A percentile compares a stretch with the other conserved stretches of the same genome.
Evolutionary conservation across 345 rosid genomes (phyloP).

Genomic region (Lagerstroemia speciosa): DNA sequence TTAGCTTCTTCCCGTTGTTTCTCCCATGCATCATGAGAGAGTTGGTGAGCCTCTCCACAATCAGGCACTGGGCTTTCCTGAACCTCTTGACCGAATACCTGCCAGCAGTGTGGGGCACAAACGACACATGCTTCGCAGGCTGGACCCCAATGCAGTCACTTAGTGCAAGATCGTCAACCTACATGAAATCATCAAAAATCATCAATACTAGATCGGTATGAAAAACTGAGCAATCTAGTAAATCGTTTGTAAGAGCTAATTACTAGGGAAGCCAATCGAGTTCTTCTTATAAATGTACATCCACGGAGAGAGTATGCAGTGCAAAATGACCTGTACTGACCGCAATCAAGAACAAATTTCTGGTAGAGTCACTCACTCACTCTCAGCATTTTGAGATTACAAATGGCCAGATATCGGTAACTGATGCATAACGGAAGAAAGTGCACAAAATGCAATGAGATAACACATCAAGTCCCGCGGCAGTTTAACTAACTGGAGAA

Average conservation of each 20-base stretch:
- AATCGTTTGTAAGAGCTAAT: not conserved
- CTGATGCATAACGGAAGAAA: too few species aligned
- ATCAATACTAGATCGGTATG: not conserved
- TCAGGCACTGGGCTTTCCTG: constrained; percentile 95
- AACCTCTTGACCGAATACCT: constrained; percentile 89
- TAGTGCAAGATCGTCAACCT: constrained; percentile 72
- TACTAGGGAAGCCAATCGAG: too few species aligned
- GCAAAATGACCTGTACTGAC: too few species aligned
- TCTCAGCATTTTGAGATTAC: too few species aligned
- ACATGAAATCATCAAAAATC: not conserved
- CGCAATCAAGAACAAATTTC: too few species aligned
- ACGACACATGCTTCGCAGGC: constrained; percentile 73
- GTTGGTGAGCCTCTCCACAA: constrained; percentile 88
- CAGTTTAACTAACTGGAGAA: too few species aligned
- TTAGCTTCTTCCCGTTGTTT: constrained; percentile 81
- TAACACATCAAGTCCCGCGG: too few species aligned
- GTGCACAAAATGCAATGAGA: too few species aligned
- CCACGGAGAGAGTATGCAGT: not conserved
- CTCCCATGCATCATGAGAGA: constrained; percentile 96
- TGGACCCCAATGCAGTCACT: constrained; percentile 65
- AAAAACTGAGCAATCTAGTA: not conserved
- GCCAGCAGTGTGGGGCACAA: constrained; percentile 91
- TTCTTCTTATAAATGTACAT: not conserved
- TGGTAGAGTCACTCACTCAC: too few species aligned
- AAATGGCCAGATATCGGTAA: too few species aligned